Evolutionary conservation across 345 rosid genomes (phyloP).

Genomic region (Atalantia buxifolia): DNA sequence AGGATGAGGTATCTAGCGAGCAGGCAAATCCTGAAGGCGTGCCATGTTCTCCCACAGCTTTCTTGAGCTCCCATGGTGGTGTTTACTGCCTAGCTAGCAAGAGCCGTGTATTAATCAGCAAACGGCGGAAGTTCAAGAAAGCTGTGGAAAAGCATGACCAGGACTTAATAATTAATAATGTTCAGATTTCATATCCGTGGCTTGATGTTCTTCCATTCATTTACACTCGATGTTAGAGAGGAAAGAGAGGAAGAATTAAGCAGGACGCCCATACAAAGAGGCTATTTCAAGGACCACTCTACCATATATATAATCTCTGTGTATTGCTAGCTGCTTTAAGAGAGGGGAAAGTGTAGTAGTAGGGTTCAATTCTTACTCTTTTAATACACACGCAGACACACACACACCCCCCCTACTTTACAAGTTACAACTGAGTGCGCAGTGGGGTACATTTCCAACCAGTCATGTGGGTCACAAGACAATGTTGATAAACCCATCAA

Average conservation of each 20-base stretch:
- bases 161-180: conserved; percentile 25
- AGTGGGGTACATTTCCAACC: conserved; percentile 35
- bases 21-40: conserved; percentile 35
- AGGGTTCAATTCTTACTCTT: conserved; percentile 30
- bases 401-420: conserved; percentile 17
- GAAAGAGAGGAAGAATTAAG: conserved; percentile 4
- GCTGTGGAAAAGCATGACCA: conserved; percentile 90
- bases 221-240: not conserved
- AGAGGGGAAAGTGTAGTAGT: conserved; percentile 20
- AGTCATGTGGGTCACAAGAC: conserved; percentile 2
- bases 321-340: conserved; percentile 45
- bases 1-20: too few species aligned
- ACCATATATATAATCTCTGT: conserved; percentile 25
- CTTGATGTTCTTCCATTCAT: too few species aligned
- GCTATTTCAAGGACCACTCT: conserved; percentile 48
- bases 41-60: conserved; percentile 84
- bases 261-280: conserved; percentile 24
- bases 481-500: not conserved
- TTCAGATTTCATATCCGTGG: conserved; percentile 28
- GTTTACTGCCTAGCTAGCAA: not conserved
- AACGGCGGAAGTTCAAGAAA: conserved; percentile 70
- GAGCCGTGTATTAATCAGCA: not conserved
- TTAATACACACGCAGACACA: not conserved
- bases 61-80: conserved; percentile 55
- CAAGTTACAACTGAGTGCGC: conserved; percentile 41